Base-by-base conservation (phyloP, 495 filamentous ascomycete genomes). In the Penicillium goetzii region DNA sequence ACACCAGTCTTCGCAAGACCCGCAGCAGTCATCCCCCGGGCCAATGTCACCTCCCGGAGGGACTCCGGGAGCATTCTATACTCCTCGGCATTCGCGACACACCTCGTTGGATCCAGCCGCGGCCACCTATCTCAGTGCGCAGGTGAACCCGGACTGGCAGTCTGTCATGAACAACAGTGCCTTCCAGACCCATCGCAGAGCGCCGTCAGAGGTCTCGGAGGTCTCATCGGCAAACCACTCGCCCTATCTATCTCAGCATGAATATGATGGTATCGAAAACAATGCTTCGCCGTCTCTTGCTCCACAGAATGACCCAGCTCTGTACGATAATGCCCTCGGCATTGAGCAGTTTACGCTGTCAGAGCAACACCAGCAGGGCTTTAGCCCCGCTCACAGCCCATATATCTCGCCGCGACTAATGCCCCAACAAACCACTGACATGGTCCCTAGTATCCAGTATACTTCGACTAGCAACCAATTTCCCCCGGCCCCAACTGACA, bases 141-240 rank as follows among this genome's bases (percentile, higher is more conserved):
- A 89, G 60, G 56, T 83, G 34, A 71, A 78, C 49, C 66, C 68
- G 49, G 89, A 92, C 57, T 94, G 91, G 91, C 83, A 80, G 59
- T 80, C 83, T 38, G 86, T 92, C 73, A 81, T 85, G 58, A 78
- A 78, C 47, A 86, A 88, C 67, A 68, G 77, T 15, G 75, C 84
- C 21, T 97, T 96, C 68, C 86, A 89, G 59, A 78, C 80, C 7
- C 93, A 97, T 73, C 86, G 93, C 58, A 84, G 92, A 70, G 86
- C 89, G 38, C 91, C 93, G 1, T 97, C 94, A 8, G 95, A 97
- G 72, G 91, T 90, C 67, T 97, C 93, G 6, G 95, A 97, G 67
- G 84, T 91, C 8, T 90, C 88, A 4, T 94, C 91, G 17, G 96
- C 92, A 21, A 89, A 86, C 1, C 87, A 88, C 33, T 97, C 94